Base-by-base conservation (phyloP, 179 eudicot genomes). In the Gypsophila paniculata region DNA sequence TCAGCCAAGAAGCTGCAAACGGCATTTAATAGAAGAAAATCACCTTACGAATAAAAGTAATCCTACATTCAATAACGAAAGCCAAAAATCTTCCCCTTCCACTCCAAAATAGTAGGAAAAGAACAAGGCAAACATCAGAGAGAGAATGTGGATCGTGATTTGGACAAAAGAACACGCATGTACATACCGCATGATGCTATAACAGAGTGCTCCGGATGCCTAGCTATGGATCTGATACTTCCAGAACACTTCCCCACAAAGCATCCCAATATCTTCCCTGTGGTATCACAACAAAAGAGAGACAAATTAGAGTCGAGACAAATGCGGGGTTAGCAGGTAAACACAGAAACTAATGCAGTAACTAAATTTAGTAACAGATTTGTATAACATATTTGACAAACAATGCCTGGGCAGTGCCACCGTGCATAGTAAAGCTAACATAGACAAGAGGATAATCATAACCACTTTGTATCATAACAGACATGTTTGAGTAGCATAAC, bases 121-220 rank as follows among this genome's bases (percentile, higher is more conserved):
- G 23, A 14, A 36, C 34, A 19, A 57, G 38, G 17, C 53, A 38
- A 8, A 61, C 36, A 74, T 10, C 6, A 19, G 77, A 39, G 15
- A 65, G 32, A 23, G 48, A 21, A 53, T 5, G 10, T 42, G 59
- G 46, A 46, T 51, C 15, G 67, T 29, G 22, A 66, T 22, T 34
- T 36, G 42, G n/a, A 60, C 38, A 72, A 68, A 22, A 39, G 51
- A 51, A 18, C 8, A 38, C 53, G n/a, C 48, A 74, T 38, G 9
- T 13, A 75, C 91, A 79, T 72, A 94, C 99, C 99, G 76, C 97
- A 94, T 59, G 99, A 91, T 53, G 99, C 99, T 82, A 94, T 81
- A 60, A 94, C 81, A 65, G 97, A 89, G 53, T 81, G 89, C 71
- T 88, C 79, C 3, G 96, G 95, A 65, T 94, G 99, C 79, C 96